Evolutionary conservation across 306 rosid species (phyloP).

Genomic region (Cicer judaicum): DNA sequence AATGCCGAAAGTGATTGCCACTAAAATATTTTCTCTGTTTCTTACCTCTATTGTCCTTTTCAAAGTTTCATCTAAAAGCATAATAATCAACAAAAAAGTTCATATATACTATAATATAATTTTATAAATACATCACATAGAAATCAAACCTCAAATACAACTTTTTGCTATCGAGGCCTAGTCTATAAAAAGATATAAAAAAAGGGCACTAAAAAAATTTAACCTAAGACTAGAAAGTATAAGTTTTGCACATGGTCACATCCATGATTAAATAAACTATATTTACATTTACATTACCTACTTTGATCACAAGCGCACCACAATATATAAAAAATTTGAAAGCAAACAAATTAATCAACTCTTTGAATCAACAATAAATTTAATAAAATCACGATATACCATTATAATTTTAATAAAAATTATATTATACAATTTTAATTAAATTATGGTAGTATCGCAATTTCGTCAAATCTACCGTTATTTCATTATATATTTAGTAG

Average conservation of each 20-base stretch:
- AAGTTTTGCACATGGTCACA: conserved; percentile 49
- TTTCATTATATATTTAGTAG: conserved; percentile 27
- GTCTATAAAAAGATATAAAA: conserved; percentile 40
- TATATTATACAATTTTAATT: background rate
- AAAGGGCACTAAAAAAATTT: conserved; percentile 49
- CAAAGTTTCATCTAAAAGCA: background rate
- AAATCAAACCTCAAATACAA: conserved; percentile 37
- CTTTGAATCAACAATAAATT: background rate
- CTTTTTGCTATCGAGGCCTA: conserved; percentile 33
- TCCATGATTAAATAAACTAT: conserved; percentile 49
- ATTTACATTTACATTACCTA: conserved; percentile 46
- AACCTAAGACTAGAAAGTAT: conserved; percentile 45
- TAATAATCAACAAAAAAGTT: conserved; percentile 13
- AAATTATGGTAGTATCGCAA: background rate
- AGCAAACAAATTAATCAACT: conserved; percentile 2
- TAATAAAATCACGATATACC: background rate
- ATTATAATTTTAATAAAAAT: background rate
- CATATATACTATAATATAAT: conserved; percentile 25
- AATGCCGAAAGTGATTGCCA: conserved; percentile 17
- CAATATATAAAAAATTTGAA: background rate
- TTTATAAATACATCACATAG: conserved; percentile 32
- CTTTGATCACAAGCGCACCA: conserved; percentile 44
- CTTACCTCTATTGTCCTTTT: conserved; percentile 11
- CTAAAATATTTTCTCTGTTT: conserved; percentile 5
- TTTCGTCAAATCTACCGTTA: background rate